phyloP scores from a whole-genome alignment of 2,329 filamentous ascomycete genomes.

The Pseudogymnoascus sp. region DNA sequence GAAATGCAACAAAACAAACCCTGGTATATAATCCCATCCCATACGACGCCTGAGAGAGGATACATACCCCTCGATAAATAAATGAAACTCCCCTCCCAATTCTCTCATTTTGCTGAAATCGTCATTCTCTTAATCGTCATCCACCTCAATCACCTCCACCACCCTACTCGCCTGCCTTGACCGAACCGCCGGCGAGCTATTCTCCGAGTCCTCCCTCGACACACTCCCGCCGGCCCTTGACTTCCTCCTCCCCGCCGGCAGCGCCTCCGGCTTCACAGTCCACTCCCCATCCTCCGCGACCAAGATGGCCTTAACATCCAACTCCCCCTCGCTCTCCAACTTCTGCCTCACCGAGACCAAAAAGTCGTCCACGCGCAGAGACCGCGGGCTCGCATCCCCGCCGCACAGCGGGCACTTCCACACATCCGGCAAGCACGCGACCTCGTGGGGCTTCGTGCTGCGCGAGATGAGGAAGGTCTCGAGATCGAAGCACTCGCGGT shows the following conservation, averaged over 20 bases:
- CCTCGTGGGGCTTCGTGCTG: constrained; percentile 33
- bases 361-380: constrained; percentile 66
- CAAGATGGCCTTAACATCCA: constrained; percentile 51
- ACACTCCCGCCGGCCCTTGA: constrained; percentile 15
- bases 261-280: constrained; percentile 39
- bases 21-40: not conserved
- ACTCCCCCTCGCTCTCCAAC: constrained; percentile 40
- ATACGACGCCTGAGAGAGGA: not conserved
- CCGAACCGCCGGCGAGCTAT: constrained; percentile 9
- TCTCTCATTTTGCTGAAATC: too few species aligned
- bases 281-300: constrained; percentile 59
- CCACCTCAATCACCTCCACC: constrained; percentile 22
- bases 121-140: constrained; percentile 20
- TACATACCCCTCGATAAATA: not conserved
- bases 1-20: not conserved
- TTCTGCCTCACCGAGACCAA: constrained; percentile 51
- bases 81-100: not conserved
- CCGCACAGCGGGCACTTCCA: constrained; percentile 86
- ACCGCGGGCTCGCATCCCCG: constrained; percentile 65
- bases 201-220: constrained; percentile 15
- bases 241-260: constrained; percentile 17
- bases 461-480: constrained; percentile 69
- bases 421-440: constrained; percentile 54
- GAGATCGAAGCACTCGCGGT: constrained; percentile 86
- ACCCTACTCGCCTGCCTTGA: constrained; percentile 13